phyloP scores from a whole-genome alignment of 1,284 basidiomycete species.

The Fistulina hepatica region DNA sequence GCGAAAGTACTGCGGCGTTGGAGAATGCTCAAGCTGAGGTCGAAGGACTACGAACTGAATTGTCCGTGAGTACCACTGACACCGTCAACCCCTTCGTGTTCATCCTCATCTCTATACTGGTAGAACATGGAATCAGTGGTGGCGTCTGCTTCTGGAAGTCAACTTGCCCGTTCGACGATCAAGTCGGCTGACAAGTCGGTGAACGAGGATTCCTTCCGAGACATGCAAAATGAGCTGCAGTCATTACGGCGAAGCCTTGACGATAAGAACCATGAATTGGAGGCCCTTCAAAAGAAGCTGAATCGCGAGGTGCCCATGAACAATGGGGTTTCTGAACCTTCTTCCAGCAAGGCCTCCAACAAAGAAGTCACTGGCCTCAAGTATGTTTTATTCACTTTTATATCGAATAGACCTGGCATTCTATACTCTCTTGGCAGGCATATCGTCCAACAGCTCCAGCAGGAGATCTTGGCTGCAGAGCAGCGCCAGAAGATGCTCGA shows the following conservation, averaged over 20 bases:
- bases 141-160: too few species aligned
- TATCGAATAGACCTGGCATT: background rate
- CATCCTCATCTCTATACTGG: slow-evolving; percentile 19
- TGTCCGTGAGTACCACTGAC: slow-evolving; percentile 43
- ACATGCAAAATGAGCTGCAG: slow-evolving; percentile 13
- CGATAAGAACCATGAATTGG: slow-evolving; percentile 40
- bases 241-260: slow-evolving; percentile 34
- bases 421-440: slow-evolving; percentile 37
- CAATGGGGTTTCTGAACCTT: slow-evolving; percentile 28
- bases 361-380: slow-evolving; percentile 68
- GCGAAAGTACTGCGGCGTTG: slow-evolving; percentile 80
- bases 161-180: background rate
- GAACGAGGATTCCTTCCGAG: slow-evolving; percentile 20
- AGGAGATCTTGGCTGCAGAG: slow-evolving; percentile 59
- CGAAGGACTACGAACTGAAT: slow-evolving; percentile 69
- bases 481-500: slow-evolving; percentile 64
- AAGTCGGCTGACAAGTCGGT: slow-evolving; percentile 1
- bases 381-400: slow-evolving; percentile 28
- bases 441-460: slow-evolving; percentile 79
- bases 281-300: slow-evolving; percentile 34
- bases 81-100: slow-evolving; percentile 42
- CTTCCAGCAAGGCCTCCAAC: slow-evolving; percentile 42
- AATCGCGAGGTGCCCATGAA: slow-evolving; percentile 44
- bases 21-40: slow-evolving; percentile 91
- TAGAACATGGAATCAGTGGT: too few species aligned